A percentile compares a stretch with the other conserved stretches of the same genome.
phyloP scores from a whole-genome alignment of 2,329 filamentous ascomycete genomes.

The Acephala macrosclerotiorum region DNA sequence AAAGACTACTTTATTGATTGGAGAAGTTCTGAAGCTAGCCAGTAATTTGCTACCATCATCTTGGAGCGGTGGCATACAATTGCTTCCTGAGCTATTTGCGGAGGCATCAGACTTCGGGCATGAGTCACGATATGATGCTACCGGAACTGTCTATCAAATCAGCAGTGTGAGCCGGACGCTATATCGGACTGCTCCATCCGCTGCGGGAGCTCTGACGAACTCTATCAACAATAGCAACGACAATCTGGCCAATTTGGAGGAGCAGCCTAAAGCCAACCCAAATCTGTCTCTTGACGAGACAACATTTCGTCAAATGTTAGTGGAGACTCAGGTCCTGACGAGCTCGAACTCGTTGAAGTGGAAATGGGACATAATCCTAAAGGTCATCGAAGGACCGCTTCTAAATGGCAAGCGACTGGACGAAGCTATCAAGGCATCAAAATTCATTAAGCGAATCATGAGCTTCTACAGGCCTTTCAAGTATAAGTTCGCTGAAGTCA shows the following conservation, averaged over 20 bases:
- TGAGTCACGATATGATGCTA: conserved; percentile 79
- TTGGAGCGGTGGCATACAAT: conserved; percentile 85
- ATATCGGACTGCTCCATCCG: conserved; percentile 74
- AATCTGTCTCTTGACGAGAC: conserved; percentile 64
- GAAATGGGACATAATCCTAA: conserved; percentile 95
- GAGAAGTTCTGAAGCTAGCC: conserved; percentile 88
- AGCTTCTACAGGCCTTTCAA: conserved; percentile 98
- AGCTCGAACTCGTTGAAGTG: conserved; percentile 94
- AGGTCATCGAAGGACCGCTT: conserved; percentile 90
- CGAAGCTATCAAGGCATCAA: conserved; percentile 92
- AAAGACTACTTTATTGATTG: conserved; percentile 89
- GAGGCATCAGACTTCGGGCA: conserved; percentile 76
- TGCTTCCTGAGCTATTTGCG: conserved; percentile 85
- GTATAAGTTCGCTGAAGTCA: conserved; percentile 88
- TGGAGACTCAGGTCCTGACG: conserved; percentile 86
- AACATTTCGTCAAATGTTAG: conserved; percentile 67
- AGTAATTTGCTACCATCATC: conserved; percentile 82
- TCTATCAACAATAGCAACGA: conserved; percentile 48
- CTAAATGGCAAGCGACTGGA: conserved; percentile 91
- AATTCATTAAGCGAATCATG: conserved; percentile 93
- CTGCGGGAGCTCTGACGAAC: conserved; percentile 35
- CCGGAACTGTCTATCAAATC: conserved; percentile 94
- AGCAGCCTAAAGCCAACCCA: conserved; percentile 60
- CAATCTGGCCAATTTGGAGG: conserved; percentile 60
- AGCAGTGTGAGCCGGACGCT: conserved; percentile 95